Conservation (phyloP, 2,329 filamentous ascomycete genomes). For the Didymella exigua region DNA sequence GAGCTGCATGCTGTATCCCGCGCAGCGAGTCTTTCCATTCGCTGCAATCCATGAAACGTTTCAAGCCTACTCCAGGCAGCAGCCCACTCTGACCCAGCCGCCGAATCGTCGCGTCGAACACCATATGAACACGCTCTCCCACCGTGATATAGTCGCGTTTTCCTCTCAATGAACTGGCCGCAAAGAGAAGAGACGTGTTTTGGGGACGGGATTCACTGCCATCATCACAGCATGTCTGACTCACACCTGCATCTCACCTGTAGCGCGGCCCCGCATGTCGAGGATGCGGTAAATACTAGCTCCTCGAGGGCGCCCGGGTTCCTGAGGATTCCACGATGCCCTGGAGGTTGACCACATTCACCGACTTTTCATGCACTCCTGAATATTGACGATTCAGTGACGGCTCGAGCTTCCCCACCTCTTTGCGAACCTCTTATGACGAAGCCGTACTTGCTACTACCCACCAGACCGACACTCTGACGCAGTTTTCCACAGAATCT, state of each 20-base stretch:
- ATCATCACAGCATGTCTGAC: conserved; percentile 40
- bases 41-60: conserved; percentile 36
- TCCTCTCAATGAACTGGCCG: conserved; percentile 41
- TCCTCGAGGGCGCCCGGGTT: conserved; percentile 38
- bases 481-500: conserved; percentile 18
- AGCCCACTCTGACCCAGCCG: conserved; percentile 28
- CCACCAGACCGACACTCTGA: conserved; percentile 18
- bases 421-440: conserved; percentile 18
- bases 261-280: conserved; percentile 26
- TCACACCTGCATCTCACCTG: conserved; percentile 52
- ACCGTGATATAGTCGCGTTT: conserved; percentile 52
- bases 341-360: conserved; percentile 24
- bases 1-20: conserved; percentile 28
- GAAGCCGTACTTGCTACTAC: conserved; percentile 13
- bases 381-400: conserved; percentile 18
- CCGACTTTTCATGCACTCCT: conserved; percentile 25
- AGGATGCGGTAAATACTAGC: conserved; percentile 40
- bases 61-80: conserved; percentile 34
- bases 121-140: conserved; percentile 46
- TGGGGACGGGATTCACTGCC: conserved; percentile 19
- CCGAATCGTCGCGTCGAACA: conserved; percentile 49
- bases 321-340: conserved; percentile 38
- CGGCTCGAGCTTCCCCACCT: conserved; percentile 19
- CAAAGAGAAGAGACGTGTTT: conserved; percentile 32
- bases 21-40: conserved; percentile 27